phyloP scores from a whole-genome alignment of 768 basidiomycete species.

The Leucosporidium creatinivorum region DNA sequence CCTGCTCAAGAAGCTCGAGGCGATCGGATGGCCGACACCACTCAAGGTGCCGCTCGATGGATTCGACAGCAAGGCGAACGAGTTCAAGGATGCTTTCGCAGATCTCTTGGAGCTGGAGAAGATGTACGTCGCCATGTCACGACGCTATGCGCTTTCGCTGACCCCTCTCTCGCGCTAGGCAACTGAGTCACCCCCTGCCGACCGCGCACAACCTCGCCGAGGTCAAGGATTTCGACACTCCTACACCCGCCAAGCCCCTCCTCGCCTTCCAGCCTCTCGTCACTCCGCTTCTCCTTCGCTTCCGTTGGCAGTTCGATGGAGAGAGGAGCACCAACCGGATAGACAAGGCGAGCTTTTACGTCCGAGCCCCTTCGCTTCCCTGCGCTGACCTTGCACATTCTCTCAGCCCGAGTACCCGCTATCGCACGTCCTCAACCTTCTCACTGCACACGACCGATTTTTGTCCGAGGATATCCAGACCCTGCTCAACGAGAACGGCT shows the following conservation, averaged over 20 bases:
- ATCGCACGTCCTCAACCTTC: conserved; percentile 77
- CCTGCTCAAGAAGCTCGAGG: conserved; percentile 60
- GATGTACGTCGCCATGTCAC: conserved; percentile 54
- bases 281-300: conserved; percentile 72
- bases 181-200: conserved; percentile 18
- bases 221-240: neutral
- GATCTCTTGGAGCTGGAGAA: conserved; percentile 69
- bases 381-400: neutral
- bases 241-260: conserved; percentile 43
- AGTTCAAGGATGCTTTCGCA: conserved; percentile 70
- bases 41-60: conserved; percentile 49
- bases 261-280: conserved; percentile 80
- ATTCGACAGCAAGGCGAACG: conserved; percentile 45
- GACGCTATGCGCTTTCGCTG: neutral
- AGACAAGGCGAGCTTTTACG: conserved; percentile 62
- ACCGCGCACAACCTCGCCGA: neutral
- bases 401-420: conserved; percentile 93
- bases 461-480: conserved; percentile 68
- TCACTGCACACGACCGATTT: conserved; percentile 75
- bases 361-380: neutral
- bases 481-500: conserved; percentile 59
- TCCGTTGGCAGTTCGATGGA: conserved; percentile 92
- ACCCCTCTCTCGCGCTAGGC: neutral
- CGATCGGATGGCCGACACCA: conserved; percentile 77
- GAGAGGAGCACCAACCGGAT: conserved; percentile 76